Percentiles rank a stretch among this genome's conserved stretches.
These are phyloP conservation scores for Thecaphora thlaspeos DNA, from an alignment of 1,284 basidiomycete genomes.

Conservation along the genomic window DNA sequence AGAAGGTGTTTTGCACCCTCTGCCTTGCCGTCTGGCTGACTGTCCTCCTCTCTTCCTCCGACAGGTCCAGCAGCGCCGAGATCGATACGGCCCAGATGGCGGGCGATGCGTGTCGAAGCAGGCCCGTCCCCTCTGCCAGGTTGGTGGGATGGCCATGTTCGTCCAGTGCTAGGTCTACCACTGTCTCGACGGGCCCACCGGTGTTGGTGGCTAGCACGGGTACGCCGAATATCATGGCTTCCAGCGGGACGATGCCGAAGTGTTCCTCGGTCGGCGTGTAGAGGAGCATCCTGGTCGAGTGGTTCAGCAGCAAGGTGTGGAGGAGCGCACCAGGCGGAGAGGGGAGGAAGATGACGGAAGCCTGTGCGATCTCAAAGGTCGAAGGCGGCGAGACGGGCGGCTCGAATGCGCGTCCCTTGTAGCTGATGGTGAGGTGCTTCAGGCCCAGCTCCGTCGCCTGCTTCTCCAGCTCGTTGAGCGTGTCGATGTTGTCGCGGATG, in stretches of 20 bases:
- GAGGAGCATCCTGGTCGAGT: slow-evolving; percentile 62
- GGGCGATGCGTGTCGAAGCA: slow-evolving; percentile 30
- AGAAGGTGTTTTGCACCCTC: slow-evolving; percentile 25
- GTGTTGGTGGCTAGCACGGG: slow-evolving; percentile 85
- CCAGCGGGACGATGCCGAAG: slow-evolving; percentile 93
- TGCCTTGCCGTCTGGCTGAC: slow-evolving; percentile 12
- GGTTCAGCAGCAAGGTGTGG: slow-evolving; percentile 39
- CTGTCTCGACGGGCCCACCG: slow-evolving; percentile 88
- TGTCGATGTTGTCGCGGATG: slow-evolving; percentile 70
- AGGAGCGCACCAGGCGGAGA: slow-evolving; percentile 48
- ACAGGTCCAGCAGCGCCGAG: slow-evolving; percentile 20
- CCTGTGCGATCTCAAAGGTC: slow-evolving; percentile 7
- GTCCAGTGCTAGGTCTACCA: slow-evolving; percentile 64
- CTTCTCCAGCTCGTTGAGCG: slow-evolving; percentile 55
- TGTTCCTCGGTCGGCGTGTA: slow-evolving; percentile 96
- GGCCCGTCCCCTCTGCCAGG: slow-evolving; percentile 26
- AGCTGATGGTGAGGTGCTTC: slow-evolving; percentile 59
- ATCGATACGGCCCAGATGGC: slow-evolving; percentile 37
- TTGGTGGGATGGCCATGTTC: slow-evolving; percentile 25
- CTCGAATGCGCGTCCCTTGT: slow-evolving; percentile 37
- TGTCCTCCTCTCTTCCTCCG: slow-evolving; percentile 1
- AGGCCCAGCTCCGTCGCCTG: slow-evolving; percentile 48
- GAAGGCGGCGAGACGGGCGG: slow-evolving; percentile 49
- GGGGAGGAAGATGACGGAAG: slow-evolving; percentile 45
- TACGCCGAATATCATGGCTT: slow-evolving; percentile 87